These are phyloP conservation scores for Niveomyces coronatus DNA, from an alignment of 2,329 filamentous ascomycete genomes.

Conservation along the genomic window DNA sequence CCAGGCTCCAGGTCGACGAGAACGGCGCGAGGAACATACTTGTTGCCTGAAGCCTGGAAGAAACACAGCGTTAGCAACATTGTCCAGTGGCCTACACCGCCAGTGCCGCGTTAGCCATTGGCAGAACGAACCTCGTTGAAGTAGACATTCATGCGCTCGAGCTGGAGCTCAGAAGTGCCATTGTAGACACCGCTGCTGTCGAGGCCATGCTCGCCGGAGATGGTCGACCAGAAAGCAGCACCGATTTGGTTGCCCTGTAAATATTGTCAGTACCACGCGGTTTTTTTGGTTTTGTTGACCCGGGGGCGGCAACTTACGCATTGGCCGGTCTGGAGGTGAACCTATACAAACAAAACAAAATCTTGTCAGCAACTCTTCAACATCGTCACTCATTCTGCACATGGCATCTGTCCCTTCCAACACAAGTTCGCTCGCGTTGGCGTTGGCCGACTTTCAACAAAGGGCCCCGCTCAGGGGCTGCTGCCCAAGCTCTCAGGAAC, in stretches of 20 bases:
- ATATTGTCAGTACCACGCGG: slow-evolving; percentile 26
- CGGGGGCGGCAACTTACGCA: slow-evolving; percentile 54
- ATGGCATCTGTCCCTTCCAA: neutral
- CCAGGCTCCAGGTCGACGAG: slow-evolving; percentile 99
- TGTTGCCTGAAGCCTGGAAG: slow-evolving; percentile 83
- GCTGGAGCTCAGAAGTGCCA: slow-evolving; percentile 95
- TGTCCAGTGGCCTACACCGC: neutral
- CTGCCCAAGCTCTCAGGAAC: slow-evolving; percentile 20
- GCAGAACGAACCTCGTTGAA: slow-evolving; percentile 59
- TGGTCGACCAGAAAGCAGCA: slow-evolving; percentile 97
- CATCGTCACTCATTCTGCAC: slow-evolving; percentile 7
- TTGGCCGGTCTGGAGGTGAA: slow-evolving; percentile 99
- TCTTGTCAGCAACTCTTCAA: slow-evolving; percentile 40
- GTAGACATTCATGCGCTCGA: slow-evolving; percentile 99
- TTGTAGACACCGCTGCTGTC: slow-evolving; percentile 98
- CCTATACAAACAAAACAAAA: slow-evolving; percentile 54
- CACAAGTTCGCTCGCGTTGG: neutral
- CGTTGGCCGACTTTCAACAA: slow-evolving; percentile 1
- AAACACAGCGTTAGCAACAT: neutral
- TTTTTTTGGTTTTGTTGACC: neutral
- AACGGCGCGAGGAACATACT: slow-evolving; percentile 98
- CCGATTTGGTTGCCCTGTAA: slow-evolving; percentile 98
- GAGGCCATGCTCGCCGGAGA: slow-evolving; percentile 88
- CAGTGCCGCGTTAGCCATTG: slow-evolving; percentile 1
- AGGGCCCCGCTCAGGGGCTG: slow-evolving; percentile 10